phyloP scores from a whole-genome alignment of 805 yeast species.

The Myxozyma mucilagina region DNA sequence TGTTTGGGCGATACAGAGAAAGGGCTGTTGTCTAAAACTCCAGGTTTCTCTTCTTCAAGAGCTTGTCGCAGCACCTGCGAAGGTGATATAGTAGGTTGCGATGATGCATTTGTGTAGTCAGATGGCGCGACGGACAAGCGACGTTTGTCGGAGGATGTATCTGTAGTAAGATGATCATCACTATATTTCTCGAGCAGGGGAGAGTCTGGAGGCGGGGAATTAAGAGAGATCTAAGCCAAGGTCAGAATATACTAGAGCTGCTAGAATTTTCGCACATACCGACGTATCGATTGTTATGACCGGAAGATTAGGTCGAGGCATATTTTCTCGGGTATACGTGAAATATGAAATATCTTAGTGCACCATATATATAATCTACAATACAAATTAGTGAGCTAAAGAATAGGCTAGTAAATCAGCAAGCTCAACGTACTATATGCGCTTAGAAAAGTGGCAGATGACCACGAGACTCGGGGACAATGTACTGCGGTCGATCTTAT shows the following conservation, averaged over 20 bases:
- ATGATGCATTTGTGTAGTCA: constrained; percentile 12
- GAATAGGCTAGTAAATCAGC: no score
- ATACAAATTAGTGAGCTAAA: no score
- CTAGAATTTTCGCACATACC: no score
- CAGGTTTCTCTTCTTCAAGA: constrained; percentile 13
- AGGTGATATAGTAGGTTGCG: constrained; percentile 23
- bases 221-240: not conserved
- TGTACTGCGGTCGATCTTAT: no score
- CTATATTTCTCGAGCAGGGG: not conserved
- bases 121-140: constrained; percentile 7
- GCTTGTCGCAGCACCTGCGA: constrained; percentile 18
- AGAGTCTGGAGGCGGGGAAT: not conserved
- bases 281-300: no score
- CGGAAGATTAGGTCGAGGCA: no score
- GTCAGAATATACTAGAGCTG: not conserved
- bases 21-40: constrained; percentile 16
- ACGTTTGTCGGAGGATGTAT: constrained; percentile 5
- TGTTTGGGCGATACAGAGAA: constrained; percentile 33
- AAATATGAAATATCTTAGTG: no score
- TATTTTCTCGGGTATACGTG: no score
- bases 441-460: no score
- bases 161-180: not conserved
- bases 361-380: no score
- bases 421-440: no score
- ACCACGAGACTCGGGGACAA: no score